Evolutionary conservation across 2,329 filamentous ascomycete species (phyloP), one percentile per base, ranked within the genome.

Genomic region (Ophiostoma quercus): DNA sequence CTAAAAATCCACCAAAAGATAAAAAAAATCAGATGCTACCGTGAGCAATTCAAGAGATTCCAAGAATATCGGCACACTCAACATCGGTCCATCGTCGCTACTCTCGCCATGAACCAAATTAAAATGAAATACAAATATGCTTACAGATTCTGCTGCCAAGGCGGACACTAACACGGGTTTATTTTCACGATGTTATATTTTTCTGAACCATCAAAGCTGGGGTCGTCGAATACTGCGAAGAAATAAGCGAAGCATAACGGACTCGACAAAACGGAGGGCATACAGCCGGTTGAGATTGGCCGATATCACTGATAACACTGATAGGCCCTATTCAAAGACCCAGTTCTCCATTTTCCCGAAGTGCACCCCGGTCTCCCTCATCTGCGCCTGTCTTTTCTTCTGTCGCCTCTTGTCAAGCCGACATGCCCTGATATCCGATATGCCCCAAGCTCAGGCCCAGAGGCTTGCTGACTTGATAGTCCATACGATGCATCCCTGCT

Each of bases 331-430:
- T 34, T 62, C n/a, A 8, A 32, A 62, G 57, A 62, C 25, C 57
- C 57, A 34, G 57, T 62, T 62, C 57, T 62, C 12, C 57, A 62
- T 62, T 62, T 32, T 34, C 57, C 57, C 57, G 57, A 62, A 62
- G 25, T 16, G 22, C 25, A 32, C 12, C 54, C 54, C 22, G 54
- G 54, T 60, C 54, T 62, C n/a, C 51, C 51, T 57, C 51, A 25
- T 57, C 51, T 57, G 51, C 51, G n/a, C 51, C 57, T 62, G 25
- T 22, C 25, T 11, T 57, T 57, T 19, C n/a, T 51, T 19, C 47
- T 22, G 47, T 51, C 8, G 19, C n/a, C 47, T 19, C 2, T 57
- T 57, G n/a, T 22, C 47, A 25, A 9, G 51, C 22, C 19, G 51
- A 25, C 22, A 12, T 57, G 22, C 51, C 51, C 11, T 57, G 51